Evolutionary conservation across 2,329 filamentous ascomycete genomes (phyloP).

Genomic region (Cercospora zeina): DNA sequence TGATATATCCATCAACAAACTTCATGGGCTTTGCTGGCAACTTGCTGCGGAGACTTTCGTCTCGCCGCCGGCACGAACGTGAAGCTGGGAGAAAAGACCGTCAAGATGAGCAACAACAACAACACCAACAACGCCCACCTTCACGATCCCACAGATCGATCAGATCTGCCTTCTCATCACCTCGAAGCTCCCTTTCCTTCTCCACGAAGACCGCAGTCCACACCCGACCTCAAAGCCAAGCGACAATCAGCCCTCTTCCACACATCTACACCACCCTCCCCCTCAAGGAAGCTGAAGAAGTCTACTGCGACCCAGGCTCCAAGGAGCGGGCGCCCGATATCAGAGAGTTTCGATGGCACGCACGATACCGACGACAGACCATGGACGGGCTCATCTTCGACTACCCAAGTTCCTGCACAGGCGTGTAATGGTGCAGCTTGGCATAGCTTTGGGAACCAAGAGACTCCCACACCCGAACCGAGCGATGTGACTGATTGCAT

Average conservation of each 20-base stretch:
- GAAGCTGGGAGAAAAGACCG: conserved; percentile 1
- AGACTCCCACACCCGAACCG: neutral
- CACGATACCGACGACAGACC: conserved; percentile 16
- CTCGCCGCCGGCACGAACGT: conserved; percentile 5
- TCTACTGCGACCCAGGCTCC: conserved; percentile 16
- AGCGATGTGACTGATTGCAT: conserved; percentile 5
- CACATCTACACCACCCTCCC: conserved; percentile 19
- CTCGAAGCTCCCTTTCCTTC: conserved; percentile 16
- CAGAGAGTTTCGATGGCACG: conserved; percentile 22
- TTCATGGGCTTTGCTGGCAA: conserved; percentile 20
- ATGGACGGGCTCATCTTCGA: conserved; percentile 20
- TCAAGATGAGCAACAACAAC: conserved; percentile 16
- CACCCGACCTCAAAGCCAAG: conserved; percentile 21
- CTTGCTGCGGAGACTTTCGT: conserved; percentile 17
- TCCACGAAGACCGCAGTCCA: conserved; percentile 24
- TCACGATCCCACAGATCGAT: conserved; percentile 10
- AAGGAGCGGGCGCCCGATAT: conserved; percentile 14
- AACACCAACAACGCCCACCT: conserved; percentile 6
- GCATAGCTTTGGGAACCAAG: neutral
- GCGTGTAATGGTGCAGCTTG: conserved; percentile 6
- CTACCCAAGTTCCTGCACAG: conserved; percentile 19
- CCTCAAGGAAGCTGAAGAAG: conserved; percentile 20
- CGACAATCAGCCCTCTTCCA: conserved; percentile 19
- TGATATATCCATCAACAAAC: conserved; percentile 8
- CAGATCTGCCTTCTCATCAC: conserved; percentile 10